phyloP scores from a whole-genome alignment of 352 stramenopile genomes.

The Peronospora belbahrii region DNA sequence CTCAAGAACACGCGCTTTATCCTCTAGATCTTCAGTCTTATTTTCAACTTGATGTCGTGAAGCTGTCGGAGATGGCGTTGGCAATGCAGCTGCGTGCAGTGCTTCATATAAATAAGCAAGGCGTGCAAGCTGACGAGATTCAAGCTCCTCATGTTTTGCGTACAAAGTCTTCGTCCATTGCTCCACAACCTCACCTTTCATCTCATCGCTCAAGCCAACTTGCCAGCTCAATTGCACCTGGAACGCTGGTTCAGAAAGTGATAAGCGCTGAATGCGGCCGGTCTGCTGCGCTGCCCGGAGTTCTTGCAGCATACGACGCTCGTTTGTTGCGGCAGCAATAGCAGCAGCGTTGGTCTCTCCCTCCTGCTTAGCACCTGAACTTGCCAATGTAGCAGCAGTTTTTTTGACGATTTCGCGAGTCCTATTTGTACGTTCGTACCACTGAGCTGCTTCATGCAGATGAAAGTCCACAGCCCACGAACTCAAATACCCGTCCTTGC shows the following conservation, averaged over 20 bases:
- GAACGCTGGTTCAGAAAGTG: constrained; percentile 44
- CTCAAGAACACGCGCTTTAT: constrained; percentile 36
- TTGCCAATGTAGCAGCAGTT: neutral
- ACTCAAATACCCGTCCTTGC: constrained; percentile 59
- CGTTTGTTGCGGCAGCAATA: constrained; percentile 23
- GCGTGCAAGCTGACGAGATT: constrained; percentile 47
- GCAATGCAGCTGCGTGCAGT: constrained; percentile 31
- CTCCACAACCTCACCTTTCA: constrained; percentile 12
- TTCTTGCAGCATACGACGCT: constrained; percentile 44
- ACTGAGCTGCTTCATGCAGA: constrained; percentile 42
- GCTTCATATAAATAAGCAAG: constrained; percentile 52
- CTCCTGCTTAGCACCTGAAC: constrained; percentile 11
- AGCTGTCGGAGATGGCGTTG: constrained; percentile 6
- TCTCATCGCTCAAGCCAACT: constrained; percentile 1
- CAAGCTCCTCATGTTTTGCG: constrained; percentile 45
- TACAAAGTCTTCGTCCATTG: constrained; percentile 46
- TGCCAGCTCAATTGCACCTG: constrained; percentile 39
- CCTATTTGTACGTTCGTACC: constrained; percentile 15
- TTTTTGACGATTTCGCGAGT: constrained; percentile 1
- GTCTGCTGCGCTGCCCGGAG: constrained; percentile 43
- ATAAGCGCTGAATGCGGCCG: constrained; percentile 49
- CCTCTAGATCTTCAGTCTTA: constrained; percentile 10
- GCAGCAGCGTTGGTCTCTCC: constrained; percentile 11
- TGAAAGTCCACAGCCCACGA: constrained; percentile 48
- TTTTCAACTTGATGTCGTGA: constrained; percentile 5